phyloP scores from a whole-genome alignment of 2,329 filamentous ascomycete species.

The Xylariaceae sp. region DNA sequence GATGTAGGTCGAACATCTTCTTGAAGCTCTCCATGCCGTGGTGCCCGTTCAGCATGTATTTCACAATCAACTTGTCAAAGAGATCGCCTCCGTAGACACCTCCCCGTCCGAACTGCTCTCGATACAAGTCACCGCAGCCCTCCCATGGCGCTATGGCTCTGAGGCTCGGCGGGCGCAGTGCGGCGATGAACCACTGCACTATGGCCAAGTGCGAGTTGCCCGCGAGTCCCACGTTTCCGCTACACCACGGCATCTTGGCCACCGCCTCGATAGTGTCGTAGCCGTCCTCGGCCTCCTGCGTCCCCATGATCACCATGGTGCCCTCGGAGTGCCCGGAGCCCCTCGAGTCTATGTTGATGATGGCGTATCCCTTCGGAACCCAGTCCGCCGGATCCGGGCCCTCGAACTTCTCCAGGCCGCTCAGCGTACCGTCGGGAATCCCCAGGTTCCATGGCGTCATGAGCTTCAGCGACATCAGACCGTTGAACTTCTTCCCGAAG shows the following conservation, averaged over 20 bases:
- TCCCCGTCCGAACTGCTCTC: constrained; percentile 19
- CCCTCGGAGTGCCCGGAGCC: constrained; percentile 19
- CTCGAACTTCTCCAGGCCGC: background rate
- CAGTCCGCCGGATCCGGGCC: constrained; percentile 20
- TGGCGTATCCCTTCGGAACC: constrained; percentile 18
- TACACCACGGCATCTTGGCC: constrained; percentile 19
- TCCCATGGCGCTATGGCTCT: constrained; percentile 17
- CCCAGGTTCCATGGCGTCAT: background rate
- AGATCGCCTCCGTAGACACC: constrained; percentile 9
- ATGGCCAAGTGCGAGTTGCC: constrained; percentile 23
- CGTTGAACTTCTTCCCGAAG: constrained; percentile 1
- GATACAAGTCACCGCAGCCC: constrained; percentile 16
- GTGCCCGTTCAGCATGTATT: background rate
- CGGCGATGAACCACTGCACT: constrained; percentile 21
- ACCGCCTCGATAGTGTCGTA: constrained; percentile 22
- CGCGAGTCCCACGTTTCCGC: constrained; percentile 16
- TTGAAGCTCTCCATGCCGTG: constrained; percentile 9
- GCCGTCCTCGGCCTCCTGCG: constrained; percentile 20
- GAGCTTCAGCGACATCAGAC: background rate
- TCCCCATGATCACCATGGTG: constrained; percentile 13
- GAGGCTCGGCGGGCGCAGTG: constrained; percentile 10
- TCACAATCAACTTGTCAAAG: background rate
- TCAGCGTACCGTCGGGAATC: background rate
- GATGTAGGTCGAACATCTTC: constrained; percentile 9
- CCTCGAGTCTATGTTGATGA: constrained; percentile 20